Evolutionary conservation across 495 filamentous ascomycete species (phyloP).

Genomic region (Aspergillus asperescens): DNA sequence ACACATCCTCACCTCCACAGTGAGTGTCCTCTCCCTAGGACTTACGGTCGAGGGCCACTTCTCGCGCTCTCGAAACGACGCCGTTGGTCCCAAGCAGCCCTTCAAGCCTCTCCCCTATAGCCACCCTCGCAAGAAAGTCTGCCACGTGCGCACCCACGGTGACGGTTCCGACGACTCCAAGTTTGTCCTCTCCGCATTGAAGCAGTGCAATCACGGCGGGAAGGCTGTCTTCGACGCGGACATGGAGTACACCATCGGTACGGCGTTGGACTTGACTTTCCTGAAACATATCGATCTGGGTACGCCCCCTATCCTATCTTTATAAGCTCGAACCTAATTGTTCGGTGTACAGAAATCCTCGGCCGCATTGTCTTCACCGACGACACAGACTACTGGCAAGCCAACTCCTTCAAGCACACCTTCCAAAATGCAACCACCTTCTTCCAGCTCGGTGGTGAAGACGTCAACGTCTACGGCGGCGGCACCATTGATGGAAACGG

Average conservation of each 20-base stretch:
- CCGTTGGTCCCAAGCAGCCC: conserved; percentile 29
- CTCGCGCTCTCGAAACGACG: conserved; percentile 23
- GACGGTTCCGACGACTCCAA: conserved; percentile 53
- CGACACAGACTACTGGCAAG: conserved; percentile 64
- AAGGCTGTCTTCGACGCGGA: conserved; percentile 55
- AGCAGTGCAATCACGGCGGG: conserved; percentile 62
- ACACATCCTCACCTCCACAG: conserved; percentile 24
- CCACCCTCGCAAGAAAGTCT: conserved; percentile 26
- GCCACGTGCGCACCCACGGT: conserved; percentile 33
- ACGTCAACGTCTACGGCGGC: conserved; percentile 63
- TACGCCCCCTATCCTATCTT: conserved; percentile 13
- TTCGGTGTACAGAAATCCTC: conserved; percentile 40
- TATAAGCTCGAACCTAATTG: background rate
- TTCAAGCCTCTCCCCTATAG: conserved; percentile 36
- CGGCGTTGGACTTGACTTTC: conserved; percentile 60
- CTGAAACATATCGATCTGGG: conserved; percentile 58
- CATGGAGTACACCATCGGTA: conserved; percentile 57
- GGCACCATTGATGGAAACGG: conserved; percentile 62
- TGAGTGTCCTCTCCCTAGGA: conserved; percentile 24
- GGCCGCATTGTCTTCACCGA: conserved; percentile 56
- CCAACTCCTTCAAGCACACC: conserved; percentile 51
- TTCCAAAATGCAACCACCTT: conserved; percentile 66
- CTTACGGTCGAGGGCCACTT: conserved; percentile 19
- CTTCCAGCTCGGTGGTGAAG: conserved; percentile 63
- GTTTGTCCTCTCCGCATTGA: conserved; percentile 52